phyloP scores from a whole-genome alignment of 1,284 basidiomycete genomes.

The Microbotryomycetes sp. region DNA sequence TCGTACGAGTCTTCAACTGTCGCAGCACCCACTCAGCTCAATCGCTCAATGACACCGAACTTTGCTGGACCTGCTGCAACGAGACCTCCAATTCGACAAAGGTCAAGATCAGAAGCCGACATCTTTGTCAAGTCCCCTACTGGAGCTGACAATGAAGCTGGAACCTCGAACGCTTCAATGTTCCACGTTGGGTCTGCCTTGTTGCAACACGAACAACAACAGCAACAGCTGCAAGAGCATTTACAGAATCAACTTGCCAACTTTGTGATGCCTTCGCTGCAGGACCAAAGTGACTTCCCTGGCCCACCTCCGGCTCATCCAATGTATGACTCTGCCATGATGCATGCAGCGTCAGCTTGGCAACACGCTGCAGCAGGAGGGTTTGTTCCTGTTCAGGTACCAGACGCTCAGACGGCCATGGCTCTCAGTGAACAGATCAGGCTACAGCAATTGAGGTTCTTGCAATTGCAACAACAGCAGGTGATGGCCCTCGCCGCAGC shows the following conservation, averaged over 20 bases:
- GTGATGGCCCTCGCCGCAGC: neutral
- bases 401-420: neutral
- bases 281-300: neutral
- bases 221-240: neutral
- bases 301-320: neutral
- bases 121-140: neutral
- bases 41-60: neutral
- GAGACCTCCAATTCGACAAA: neutral
- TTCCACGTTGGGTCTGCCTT: neutral
- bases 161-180: neutral
- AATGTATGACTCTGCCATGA: neutral
- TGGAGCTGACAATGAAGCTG: too few relatives aligned
- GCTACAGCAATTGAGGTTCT: neutral
- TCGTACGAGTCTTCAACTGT: neutral
- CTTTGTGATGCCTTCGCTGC: too few relatives aligned
- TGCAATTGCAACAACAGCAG: neutral
- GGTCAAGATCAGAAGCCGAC: constrained; percentile 4
- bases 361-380: neutral
- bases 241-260: too few relatives aligned
- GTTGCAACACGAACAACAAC: too few relatives aligned
- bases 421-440: neutral
- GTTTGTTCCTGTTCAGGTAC: neutral
- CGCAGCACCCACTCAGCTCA: too few relatives aligned
- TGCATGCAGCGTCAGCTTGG: neutral
- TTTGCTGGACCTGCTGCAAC: neutral